A percentile compares a stretch with the other conserved stretches of the same genome.
These are phyloP conservation scores for Pythium sukuiense DNA, from an alignment of 352 stramenopile species.

Conservation along the genomic window DNA sequence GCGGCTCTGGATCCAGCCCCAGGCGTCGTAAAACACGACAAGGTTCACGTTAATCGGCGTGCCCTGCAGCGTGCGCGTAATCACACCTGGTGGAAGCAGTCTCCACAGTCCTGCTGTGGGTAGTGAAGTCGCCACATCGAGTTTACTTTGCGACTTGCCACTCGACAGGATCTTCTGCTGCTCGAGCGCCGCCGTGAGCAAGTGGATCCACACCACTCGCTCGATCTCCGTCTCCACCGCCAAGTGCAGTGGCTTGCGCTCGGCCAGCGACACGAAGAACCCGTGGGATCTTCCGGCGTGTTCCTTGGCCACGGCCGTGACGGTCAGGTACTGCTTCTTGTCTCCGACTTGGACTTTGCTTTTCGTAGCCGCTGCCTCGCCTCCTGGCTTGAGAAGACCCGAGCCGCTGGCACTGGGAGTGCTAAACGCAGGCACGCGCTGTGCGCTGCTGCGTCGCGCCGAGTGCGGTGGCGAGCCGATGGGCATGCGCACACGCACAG, in stretches of 20 bases:
- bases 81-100: conserved; percentile 32
- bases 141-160: conserved; percentile 4
- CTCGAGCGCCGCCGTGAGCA: conserved; percentile 61
- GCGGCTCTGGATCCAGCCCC: conserved; percentile 65
- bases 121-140: conserved; percentile 16
- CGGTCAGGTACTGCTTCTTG: conserved; percentile 56
- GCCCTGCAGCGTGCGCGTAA: conserved; percentile 49
- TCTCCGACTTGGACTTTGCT: conserved; percentile 20
- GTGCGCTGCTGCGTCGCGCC: conserved; percentile 25
- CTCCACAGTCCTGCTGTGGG: conserved; percentile 29
- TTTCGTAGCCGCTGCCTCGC: background rate
- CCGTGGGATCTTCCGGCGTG: conserved; percentile 54
- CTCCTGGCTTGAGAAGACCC: background rate
- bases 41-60: conserved; percentile 63
- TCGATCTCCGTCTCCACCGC: conserved; percentile 70
- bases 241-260: conserved; percentile 62
- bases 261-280: conserved; percentile 44
- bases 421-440: conserved; percentile 24
- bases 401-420: background rate
- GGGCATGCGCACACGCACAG: conserved; percentile 23
- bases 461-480: conserved; percentile 31
- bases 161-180: conserved; percentile 50
- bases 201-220: conserved; percentile 71
- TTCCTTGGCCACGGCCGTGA: conserved; percentile 62
- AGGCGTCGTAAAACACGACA: conserved; percentile 71